Evolutionary conservation across 768 basidiomycete species (phyloP), one percentile per base, ranked within the genome.

Genomic region (Hericium erinaceus): DNA sequence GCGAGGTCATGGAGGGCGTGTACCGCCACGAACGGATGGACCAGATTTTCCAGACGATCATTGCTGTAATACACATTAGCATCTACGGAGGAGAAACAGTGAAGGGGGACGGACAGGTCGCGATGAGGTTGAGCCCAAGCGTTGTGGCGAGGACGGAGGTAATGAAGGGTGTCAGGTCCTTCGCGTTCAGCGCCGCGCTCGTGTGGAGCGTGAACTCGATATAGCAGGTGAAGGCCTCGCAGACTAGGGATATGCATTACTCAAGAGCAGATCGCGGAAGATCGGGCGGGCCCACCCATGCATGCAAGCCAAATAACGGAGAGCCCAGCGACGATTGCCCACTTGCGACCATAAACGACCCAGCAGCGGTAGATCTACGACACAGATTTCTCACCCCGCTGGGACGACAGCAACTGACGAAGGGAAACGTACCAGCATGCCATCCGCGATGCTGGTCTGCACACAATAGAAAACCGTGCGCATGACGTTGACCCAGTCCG

Each of bases 381-480:
- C 15, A 28, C 16, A 26, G 26, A 1, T 10, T 33, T 33, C 12
- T 44, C 54, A 55, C 22, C 24, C 15, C 8, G 9, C 12, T 2
- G 15, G 7, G 11, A n/a, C 22, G 10, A 9, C 6, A 44, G 12
- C 9, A 8, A 50, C 12, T 4, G 48, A 24, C 5, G 22, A 6
- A n/a, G 4, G 12, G 16, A 3, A 26, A 44, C 58, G 16, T 60
- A 78, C 77, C 56, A 79, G 62, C 28, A 79, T 75, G 39, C 63
- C 63, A 64, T 77, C 77, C 10, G 75, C 77, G 12, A 76, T 65
- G 57, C 75, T 70, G 1, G 75, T 77, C 63, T 77, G 75, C 2
- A 64, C 70, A 33, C 73, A 71, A 61, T 73, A 77, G 52, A 68
- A 65, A 1, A 59, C 73, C 65, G 75, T 72, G 59, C 73, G 72